Conservation (phyloP, 1,284 basidiomycete species). For the Irpex lacteus region DNA sequence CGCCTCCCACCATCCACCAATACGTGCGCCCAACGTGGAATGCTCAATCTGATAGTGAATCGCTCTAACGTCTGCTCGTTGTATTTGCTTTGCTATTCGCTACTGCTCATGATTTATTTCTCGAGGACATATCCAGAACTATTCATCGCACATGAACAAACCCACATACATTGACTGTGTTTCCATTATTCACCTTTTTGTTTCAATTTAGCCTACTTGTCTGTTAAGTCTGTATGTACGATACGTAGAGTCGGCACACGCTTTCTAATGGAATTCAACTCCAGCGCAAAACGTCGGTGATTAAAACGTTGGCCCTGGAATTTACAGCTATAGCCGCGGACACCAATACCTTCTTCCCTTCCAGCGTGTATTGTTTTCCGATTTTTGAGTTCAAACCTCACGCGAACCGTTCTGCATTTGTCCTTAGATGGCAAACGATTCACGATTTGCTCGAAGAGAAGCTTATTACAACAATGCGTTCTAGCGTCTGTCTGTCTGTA, state of each 20-base stretch:
- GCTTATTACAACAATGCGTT: neutral
- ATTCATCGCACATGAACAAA: neutral
- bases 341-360: no score
- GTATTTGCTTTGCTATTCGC: neutral
- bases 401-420: neutral
- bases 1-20: conserved; percentile 44
- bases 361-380: no score
- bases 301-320: no score
- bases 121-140: neutral
- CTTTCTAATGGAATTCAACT: conserved; percentile 6
- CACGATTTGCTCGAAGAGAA: neutral
- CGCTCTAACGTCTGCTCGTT: conserved; percentile 4
- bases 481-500: neutral
- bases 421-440: neutral
- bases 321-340: no score
- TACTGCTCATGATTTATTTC: neutral
- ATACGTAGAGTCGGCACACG: conserved; percentile 6
- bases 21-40: conserved; percentile 54
- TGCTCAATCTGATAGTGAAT: conserved; percentile 43
- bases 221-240: conserved; percentile 15
- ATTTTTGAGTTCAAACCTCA: no score
- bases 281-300: neutral
- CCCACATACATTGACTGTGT: neutral
- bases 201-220: conserved; percentile 11
- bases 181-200: conserved; percentile 6